Evolutionary conservation across 805 yeast species (phyloP), one percentile per base, ranked within the genome.

Genomic region (Starmerella bacillaris): DNA sequence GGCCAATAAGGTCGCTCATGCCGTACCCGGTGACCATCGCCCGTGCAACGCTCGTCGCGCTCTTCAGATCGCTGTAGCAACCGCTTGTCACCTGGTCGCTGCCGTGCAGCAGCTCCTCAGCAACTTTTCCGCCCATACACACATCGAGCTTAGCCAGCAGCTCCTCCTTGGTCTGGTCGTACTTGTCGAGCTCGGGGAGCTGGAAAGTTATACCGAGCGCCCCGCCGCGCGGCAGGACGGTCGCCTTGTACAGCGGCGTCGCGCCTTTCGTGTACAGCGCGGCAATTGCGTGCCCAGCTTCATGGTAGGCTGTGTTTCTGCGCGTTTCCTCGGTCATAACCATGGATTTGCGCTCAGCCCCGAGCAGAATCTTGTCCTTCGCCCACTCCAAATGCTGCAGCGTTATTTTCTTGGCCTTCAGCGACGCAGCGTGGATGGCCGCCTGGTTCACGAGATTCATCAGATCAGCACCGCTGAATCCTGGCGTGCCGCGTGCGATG

Each of bases 231-330:
- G 98, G 98, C 43, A 89, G 65, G 43, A 89, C 84, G 0, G 99
- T 89, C 3, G 96, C 96, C 59, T 89, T 89, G 61, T 89, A 89
- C 44, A 89, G 65, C 2, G 94, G 84, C 3, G 94, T 83, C 3
- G 98, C 95, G 15, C 92, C 94, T 12, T 75, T 74, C 4, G 94
- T 80, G 56, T 68, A 89, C 72, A 89, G 68, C 8, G 98, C 96
- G 78, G 86, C 83, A 38, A 89, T 80, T 4, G 98, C 98, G 60
- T 89, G 99, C 3, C 99, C 99, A 15, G 98, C 99, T 61, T 89
- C 99, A 59, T 89, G 99, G 57, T 74, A 89, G 2, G 98, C 98
- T 14, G 99, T 89, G 45, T 86, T 83, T 48, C 70, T 72, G 57
- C 95, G 71, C 0, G 92, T 70, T 41, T 86, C 94, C 55, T 89